phyloP scores from a whole-genome alignment of 2,329 filamentous ascomycete genomes.

The Elsinoe australis region DNA sequence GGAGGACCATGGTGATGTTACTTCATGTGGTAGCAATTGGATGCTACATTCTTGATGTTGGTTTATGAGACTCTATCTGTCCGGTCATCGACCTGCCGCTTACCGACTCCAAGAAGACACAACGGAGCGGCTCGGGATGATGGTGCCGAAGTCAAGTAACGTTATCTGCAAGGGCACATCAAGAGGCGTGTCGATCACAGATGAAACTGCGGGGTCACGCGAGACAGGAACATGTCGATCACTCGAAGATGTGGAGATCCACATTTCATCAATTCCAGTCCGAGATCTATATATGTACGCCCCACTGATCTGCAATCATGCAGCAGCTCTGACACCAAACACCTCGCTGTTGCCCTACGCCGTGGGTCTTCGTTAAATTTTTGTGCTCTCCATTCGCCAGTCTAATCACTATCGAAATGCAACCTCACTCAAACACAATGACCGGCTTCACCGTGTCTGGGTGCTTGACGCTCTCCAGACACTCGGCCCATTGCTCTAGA shows the following conservation, averaged over 20 bases:
- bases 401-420: too few species aligned
- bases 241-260: not conserved
- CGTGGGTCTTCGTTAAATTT: too few species aligned
- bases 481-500: constrained; percentile 65
- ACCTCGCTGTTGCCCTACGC: constrained; percentile 3
- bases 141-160: too few species aligned
- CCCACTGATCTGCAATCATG: constrained; percentile 14
- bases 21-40: too few species aligned
- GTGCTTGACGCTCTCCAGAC: constrained; percentile 62
- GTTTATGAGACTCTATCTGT: too few species aligned
- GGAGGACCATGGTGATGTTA: not conserved
- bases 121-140: too few species aligned
- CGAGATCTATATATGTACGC: constrained; percentile 7
- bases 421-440: constrained; percentile 35
- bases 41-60: not conserved
- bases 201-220: not conserved
- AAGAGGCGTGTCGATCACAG: too few species aligned
- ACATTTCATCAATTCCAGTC: constrained; percentile 4
- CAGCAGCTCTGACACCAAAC: constrained; percentile 8
- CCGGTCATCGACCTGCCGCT: too few species aligned
- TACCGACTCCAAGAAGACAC: too few species aligned
- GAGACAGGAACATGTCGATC: not conserved
- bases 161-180: not conserved
- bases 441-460: constrained; percentile 68
- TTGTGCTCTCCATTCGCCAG: too few species aligned